These are phyloP conservation scores for Blastocystis sp. DNA, from an alignment of 352 stramenopile species.

Conservation along the genomic window DNA sequence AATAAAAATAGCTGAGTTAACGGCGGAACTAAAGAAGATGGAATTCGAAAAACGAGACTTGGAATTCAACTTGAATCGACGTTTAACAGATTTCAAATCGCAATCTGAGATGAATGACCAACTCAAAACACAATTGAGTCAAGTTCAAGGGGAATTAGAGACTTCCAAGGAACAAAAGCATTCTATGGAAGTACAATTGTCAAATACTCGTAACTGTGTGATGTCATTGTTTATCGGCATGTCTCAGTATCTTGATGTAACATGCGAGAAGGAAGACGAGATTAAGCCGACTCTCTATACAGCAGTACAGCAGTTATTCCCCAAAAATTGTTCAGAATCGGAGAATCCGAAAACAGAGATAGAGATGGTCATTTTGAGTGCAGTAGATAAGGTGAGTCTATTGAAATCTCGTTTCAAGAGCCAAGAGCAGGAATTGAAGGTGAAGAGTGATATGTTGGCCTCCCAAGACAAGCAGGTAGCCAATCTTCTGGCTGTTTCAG, in stretches of 20 bases:
- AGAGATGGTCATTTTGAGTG: not conserved
- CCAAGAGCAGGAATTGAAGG: not conserved
- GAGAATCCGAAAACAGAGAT: not conserved
- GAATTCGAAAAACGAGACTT: conserved; percentile 20
- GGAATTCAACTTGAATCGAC: not conserved
- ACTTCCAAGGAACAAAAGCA: too few relatives aligned
- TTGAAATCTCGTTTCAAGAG: not conserved
- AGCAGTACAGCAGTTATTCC: not conserved
- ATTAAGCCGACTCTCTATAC: conserved; percentile 8
- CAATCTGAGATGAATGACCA: not conserved
- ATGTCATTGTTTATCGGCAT: conserved; percentile 22
- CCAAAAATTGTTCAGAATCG: not conserved
- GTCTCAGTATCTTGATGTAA: conserved; percentile 8
- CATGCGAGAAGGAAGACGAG: conserved; percentile 10
- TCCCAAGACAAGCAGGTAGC: not conserved
- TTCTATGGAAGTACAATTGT: not conserved
- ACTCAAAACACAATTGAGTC: not conserved
- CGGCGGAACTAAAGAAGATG: not conserved
- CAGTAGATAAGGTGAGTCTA: not conserved
- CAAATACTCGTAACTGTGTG: not conserved
- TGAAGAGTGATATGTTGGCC: not conserved
- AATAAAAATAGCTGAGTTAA: not conserved
- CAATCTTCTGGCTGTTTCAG: not conserved
- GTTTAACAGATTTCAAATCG: not conserved
- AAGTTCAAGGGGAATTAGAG: not conserved